Percentiles rank a stretch among this genome's conserved stretches.
Conservation (phyloP, 495 filamentous ascomycete genomes). For the Tetracladium marchalianum region DNA sequence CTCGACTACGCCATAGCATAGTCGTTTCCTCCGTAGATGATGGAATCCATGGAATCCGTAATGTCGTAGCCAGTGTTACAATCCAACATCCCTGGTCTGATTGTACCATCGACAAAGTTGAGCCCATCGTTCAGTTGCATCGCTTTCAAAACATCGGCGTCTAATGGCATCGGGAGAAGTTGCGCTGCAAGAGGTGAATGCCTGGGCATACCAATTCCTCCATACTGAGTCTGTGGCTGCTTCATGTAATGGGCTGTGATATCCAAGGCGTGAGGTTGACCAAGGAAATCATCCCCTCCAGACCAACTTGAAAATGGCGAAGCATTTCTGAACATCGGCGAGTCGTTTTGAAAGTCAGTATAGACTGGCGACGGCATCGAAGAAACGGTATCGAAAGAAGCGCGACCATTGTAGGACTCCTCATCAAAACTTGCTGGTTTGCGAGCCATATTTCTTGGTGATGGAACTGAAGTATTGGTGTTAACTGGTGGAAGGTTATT, state of each 20-base stretch:
- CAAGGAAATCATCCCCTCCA: constrained; percentile 16
- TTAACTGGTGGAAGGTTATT: not conserved
- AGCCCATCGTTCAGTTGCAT: constrained; percentile 12
- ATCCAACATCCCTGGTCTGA: constrained; percentile 17
- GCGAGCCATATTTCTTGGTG: constrained; percentile 3
- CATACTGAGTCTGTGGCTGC: constrained; percentile 1
- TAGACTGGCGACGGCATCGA: constrained; percentile 15
- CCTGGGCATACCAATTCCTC: not conserved
- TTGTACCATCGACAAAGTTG: constrained; percentile 13
- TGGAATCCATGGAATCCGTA: constrained; percentile 11
- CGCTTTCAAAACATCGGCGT: constrained; percentile 5
- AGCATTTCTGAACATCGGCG: constrained; percentile 15
- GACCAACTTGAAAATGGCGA: constrained; percentile 15
- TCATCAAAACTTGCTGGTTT: constrained; percentile 2
- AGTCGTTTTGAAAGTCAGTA: constrained; percentile 13
- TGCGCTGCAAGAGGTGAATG: too few species aligned
- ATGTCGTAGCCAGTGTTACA: constrained; percentile 8
- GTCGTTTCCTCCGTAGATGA: constrained; percentile 9
- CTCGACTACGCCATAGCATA: not conserved
- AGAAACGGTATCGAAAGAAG: constrained; percentile 9
- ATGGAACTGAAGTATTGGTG: not conserved
- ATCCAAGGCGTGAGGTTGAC: constrained; percentile 8
- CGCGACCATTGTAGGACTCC: constrained; percentile 1
- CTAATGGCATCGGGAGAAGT: not conserved
- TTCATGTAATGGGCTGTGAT: constrained; percentile 12